phyloP scores from a whole-genome alignment of 129 eudicot genomes.

The Apium graveolens region DNA sequence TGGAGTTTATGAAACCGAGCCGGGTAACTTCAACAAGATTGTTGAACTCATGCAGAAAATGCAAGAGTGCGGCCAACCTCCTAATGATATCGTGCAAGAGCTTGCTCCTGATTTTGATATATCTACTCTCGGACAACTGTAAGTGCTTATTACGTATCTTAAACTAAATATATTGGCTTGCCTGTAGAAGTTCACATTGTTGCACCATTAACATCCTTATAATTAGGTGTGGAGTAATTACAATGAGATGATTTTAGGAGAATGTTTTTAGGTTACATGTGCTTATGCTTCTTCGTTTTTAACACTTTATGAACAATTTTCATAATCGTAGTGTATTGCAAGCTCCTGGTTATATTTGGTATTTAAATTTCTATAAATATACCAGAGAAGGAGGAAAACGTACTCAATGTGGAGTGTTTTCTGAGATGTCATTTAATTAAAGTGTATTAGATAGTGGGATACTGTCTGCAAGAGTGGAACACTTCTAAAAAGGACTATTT shows the following conservation, averaged over 20 bases:
- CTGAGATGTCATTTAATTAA: too few species aligned
- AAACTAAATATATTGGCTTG: not conserved
- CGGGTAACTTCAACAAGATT: slow-evolving; percentile 81
- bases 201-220: not conserved
- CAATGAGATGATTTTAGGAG: not conserved
- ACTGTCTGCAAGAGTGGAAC: not conserved
- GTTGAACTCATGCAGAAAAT: slow-evolving; percentile 97
- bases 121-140: slow-evolving; percentile 87
- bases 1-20: slow-evolving; percentile 70
- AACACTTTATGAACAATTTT: not conserved
- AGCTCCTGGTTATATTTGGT: not conserved
- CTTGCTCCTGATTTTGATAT: slow-evolving; percentile 88
- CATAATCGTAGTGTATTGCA: not conserved
- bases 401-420: not conserved
- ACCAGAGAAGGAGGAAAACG: too few species aligned
- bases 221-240: not conserved
- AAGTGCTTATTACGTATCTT: slow-evolving; percentile 27
- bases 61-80: slow-evolving; percentile 99
- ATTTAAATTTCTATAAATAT: not conserved
- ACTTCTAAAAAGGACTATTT: not conserved
- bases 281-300: not conserved
- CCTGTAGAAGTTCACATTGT: not conserved
- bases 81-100: slow-evolving; percentile 83
- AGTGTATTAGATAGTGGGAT: not conserved
- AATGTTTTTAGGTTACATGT: not conserved